Percentiles rank a stretch among this genome's conserved stretches.
Conservation (phyloP, 2,329 filamentous ascomycete species). For the Aureobasidium pullulans region DNA sequence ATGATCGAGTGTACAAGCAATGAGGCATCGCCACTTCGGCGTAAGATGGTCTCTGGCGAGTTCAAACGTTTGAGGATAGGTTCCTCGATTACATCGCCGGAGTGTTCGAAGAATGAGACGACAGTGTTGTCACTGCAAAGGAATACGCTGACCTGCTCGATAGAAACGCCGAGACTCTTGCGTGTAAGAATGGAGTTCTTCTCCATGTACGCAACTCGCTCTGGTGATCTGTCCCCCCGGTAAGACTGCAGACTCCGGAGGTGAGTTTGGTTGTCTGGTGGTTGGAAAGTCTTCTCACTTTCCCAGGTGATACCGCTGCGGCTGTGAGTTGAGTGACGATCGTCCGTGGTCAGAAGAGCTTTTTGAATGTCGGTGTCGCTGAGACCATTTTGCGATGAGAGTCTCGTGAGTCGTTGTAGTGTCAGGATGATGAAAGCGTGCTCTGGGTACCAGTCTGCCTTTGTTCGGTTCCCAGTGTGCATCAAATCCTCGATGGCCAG, state of each 20-base stretch:
- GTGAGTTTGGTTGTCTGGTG: constrained; percentile 1
- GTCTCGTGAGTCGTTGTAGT: constrained; percentile 4
- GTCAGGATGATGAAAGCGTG: constrained; percentile 47
- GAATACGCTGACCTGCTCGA: constrained; percentile 88
- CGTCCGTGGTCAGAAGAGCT: not conserved
- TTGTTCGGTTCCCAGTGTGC: constrained; percentile 74
- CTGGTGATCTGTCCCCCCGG: constrained; percentile 64
- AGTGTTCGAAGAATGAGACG: constrained; percentile 87
- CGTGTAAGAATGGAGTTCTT: constrained; percentile 62
- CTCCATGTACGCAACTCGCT: constrained; percentile 76
- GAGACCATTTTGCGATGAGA: not conserved
- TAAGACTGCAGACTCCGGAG: constrained; percentile 68
- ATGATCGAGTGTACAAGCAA: constrained; percentile 85
- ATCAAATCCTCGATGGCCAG: constrained; percentile 84
- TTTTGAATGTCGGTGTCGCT: not conserved
- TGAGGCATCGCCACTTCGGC: constrained; percentile 78
- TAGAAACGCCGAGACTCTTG: constrained; percentile 64
- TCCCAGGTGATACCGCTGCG: not conserved
- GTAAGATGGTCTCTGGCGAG: constrained; percentile 71
- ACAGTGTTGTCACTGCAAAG: constrained; percentile 80
- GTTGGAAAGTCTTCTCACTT: not conserved
- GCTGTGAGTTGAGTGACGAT: not conserved
- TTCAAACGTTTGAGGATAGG: constrained; percentile 72
- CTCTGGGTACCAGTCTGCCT: constrained; percentile 75
- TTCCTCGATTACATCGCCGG: constrained; percentile 72